Base-by-base conservation (phyloP, 1,139 yeast genomes). In the Nakaseomyces glabratus region DNA sequence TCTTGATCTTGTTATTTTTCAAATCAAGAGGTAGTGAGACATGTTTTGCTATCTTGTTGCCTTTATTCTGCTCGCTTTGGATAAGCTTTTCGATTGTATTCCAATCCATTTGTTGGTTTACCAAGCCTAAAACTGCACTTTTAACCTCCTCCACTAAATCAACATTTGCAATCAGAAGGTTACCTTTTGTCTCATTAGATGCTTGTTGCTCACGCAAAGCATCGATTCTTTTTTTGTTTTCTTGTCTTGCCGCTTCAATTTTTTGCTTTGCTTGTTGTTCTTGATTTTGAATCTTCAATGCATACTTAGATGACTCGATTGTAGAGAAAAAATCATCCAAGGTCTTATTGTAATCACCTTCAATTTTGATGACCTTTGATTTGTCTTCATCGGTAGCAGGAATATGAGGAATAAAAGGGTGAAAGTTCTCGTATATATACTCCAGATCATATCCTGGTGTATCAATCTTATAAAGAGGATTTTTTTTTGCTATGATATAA, bases 81-180 rank as follows among this genome's bases (percentile, higher is more conserved):
- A 90, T 76, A 37, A 79, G 62, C 44, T 79, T 76, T 52, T 82
- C 95, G 41, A 88, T 86, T 44, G 85, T 82, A 21, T 74, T 70
- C 98, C 98, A 90, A 55, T 90, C 97, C 88, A 85, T 84, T 45
- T 85, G 93, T 52, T 84, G 93, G 35, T 79, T 76, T 4, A 88
- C 46, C 37, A 84, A 61, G 1, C 64, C 64, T 40, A 76, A 79
- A 6, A 90, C 80, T 8, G 84, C 79, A 10, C 57, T 61, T 39
- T 73, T 77, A 32, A 93, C 86, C 17, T 73, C 73, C 36, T 81
- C 90, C 2, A 88, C 88, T 23, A 73, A 52, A 20, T 74, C 76
- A 3, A 93, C 80, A 52, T 81, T 69, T 24, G 68, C 63, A 40
- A 82, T 81, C 25, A 90, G 75, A 4, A 82, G 65, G 45, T 76